A percentile compares a stretch with the other conserved stretches of the same genome.
phyloP scores from a whole-genome alignment of 2,329 filamentous ascomycete species.

The Cadophora malorum region DNA sequence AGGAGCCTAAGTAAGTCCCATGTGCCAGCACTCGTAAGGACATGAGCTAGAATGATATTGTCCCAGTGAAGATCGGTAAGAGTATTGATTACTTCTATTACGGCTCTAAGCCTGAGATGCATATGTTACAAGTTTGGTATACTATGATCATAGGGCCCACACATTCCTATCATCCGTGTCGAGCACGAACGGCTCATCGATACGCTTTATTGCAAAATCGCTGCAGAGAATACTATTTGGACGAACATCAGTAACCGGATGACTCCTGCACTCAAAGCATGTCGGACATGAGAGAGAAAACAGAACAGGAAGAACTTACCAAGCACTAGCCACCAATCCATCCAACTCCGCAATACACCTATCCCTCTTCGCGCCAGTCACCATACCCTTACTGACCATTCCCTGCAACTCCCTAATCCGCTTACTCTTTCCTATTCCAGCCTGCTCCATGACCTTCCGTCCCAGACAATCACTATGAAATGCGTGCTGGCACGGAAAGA shows the following conservation, averaged over 20 bases:
- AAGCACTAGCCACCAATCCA: slow-evolving; percentile 86
- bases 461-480: slow-evolving; percentile 97
- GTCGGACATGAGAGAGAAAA: neutral
- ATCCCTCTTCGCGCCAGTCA: slow-evolving; percentile 75
- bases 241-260: neutral
- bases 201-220: slow-evolving; percentile 91
- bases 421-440: slow-evolving; percentile 75
- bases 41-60: too few species aligned
- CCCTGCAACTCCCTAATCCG: slow-evolving; percentile 86
- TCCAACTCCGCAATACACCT: slow-evolving; percentile 88
- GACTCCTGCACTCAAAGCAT: neutral
- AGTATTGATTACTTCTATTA: slow-evolving; percentile 13
- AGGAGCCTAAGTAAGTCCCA: too few species aligned
- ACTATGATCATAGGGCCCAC: slow-evolving; percentile 63
- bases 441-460: slow-evolving; percentile 81
- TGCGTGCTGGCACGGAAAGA: slow-evolving; percentile 97
- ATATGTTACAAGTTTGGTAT: slow-evolving; percentile 5
- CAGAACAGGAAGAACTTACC: slow-evolving; percentile 59
- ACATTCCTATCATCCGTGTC: slow-evolving; percentile 76
- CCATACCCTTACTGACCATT: slow-evolving; percentile 78
- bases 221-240: slow-evolving; percentile 81
- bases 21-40: too few species aligned
- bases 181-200: slow-evolving; percentile 90
- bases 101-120: neutral
- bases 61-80: neutral